phyloP scores from a whole-genome alignment of 2,329 filamentous ascomycete species.

The Lanzia echinophila region DNA sequence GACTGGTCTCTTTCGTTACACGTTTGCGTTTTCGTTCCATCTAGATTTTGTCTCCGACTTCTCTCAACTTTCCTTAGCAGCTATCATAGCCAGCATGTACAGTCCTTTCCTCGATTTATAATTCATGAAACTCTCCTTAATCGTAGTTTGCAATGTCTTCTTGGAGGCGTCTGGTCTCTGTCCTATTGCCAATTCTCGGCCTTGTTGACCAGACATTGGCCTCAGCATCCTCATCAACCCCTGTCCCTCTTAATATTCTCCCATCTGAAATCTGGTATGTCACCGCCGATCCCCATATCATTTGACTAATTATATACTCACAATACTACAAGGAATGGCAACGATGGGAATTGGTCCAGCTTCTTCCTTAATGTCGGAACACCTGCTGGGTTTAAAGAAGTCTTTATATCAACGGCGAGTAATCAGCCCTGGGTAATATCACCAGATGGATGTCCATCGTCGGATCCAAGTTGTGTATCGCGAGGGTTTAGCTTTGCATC shows the following conservation, averaged over 20 bases:
- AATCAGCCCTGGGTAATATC: slow-evolving; percentile 23
- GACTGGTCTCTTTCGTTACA: slow-evolving; percentile 4
- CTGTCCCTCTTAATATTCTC: slow-evolving; percentile 5
- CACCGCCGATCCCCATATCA: neutral
- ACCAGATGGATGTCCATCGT: slow-evolving; percentile 16
- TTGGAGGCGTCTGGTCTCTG: slow-evolving; percentile 5
- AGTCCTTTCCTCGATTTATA: slow-evolving; percentile 3
- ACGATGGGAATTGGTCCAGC: slow-evolving; percentile 64
- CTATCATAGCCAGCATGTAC: slow-evolving; percentile 9
- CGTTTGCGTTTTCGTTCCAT: neutral
- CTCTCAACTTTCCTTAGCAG: neutral
- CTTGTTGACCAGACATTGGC: slow-evolving; percentile 2
- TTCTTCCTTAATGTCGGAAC: slow-evolving; percentile 45
- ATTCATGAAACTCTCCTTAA: slow-evolving; percentile 8
- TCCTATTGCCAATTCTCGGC: slow-evolving; percentile 2
- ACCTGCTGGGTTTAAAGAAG: slow-evolving; percentile 10
- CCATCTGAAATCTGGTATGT: slow-evolving; percentile 11
- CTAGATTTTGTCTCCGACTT: neutral
- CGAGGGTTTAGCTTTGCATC: slow-evolving; percentile 33
- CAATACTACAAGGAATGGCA: slow-evolving; percentile 7
- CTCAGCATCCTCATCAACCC: slow-evolving; percentile 2
- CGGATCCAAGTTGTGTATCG: slow-evolving; percentile 29
- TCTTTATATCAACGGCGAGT: slow-evolving; percentile 35
- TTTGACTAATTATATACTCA: neutral
- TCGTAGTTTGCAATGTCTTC: slow-evolving; percentile 8